These are phyloP conservation scores for Psilocybe sp. DNA, from an alignment of 768 basidiomycete genomes.

Conservation along the genomic window DNA sequence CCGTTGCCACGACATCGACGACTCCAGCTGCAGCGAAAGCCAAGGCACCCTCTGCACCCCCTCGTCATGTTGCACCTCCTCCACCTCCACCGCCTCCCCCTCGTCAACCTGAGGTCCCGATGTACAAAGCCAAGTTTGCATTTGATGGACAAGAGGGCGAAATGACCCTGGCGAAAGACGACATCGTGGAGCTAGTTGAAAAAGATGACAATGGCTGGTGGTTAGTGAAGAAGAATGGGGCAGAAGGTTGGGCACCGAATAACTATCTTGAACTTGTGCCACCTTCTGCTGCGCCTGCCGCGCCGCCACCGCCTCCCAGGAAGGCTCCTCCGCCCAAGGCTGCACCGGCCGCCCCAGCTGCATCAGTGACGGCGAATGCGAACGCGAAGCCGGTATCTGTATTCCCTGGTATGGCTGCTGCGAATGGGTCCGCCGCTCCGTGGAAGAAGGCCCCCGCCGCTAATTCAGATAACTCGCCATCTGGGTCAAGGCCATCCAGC, in stretches of 20 bases:
- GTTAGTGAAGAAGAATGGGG: constrained; percentile 80
- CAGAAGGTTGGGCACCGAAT: constrained; percentile 93
- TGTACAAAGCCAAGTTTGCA: constrained; percentile 88
- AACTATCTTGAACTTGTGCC: constrained; percentile 87
- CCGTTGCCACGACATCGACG: constrained; percentile 15
- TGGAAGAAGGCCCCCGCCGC: constrained; percentile 61
- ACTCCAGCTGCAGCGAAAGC: constrained; percentile 10
- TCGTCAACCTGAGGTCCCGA: constrained; percentile 61
- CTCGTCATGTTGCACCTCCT: constrained; percentile 36
- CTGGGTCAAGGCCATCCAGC: constrained; percentile 52
- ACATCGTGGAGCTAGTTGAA: constrained; percentile 86
- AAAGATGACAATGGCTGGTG: constrained; percentile 98
- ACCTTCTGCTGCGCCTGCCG: constrained; percentile 58
- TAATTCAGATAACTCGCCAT: constrained; percentile 27
- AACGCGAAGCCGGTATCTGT: constrained; percentile 80
- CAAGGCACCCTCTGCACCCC: constrained; percentile 32
- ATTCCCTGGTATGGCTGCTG: constrained; percentile 70
- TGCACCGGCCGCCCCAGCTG: constrained; percentile 32
- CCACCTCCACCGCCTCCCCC: constrained; percentile 58
- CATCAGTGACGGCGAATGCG: constrained; percentile 51
- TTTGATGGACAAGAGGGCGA: constrained; percentile 94
- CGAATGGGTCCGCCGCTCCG: constrained; percentile 68
- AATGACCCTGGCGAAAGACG: constrained; percentile 86
- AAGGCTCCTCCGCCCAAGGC: constrained; percentile 37
- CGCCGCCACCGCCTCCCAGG: constrained; percentile 72